These are phyloP conservation scores for Boletus insuetus DNA, from an alignment of 768 basidiomycete species.

Conservation along the genomic window DNA sequence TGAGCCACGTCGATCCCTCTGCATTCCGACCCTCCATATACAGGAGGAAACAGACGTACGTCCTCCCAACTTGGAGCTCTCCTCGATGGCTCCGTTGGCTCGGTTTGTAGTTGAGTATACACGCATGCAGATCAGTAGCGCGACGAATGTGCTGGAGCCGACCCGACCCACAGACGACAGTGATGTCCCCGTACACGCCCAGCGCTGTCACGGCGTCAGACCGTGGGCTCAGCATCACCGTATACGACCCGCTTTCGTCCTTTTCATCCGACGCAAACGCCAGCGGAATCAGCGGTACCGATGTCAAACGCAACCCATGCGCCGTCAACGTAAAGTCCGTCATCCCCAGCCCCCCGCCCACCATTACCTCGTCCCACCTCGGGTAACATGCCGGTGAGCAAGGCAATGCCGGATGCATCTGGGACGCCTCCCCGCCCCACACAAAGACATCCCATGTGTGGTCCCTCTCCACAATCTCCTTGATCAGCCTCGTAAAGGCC, in stretches of 20 bases:
- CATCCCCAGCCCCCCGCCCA: slow-evolving; percentile 9
- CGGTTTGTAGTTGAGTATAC: slow-evolving; percentile 24
- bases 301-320: slow-evolving; percentile 15
- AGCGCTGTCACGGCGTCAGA: neutral
- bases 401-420: slow-evolving; percentile 17
- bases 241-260: neutral
- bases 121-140: slow-evolving; percentile 17
- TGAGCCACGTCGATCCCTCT: slow-evolving; percentile 20
- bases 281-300: slow-evolving; percentile 24
- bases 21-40: slow-evolving; percentile 1
- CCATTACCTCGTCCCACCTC: slow-evolving; percentile 13
- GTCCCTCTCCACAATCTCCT: slow-evolving; percentile 11
- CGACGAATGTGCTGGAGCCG: slow-evolving; percentile 13
- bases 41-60: slow-evolving; percentile 24
- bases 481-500: slow-evolving; percentile 28
- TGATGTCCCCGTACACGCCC: slow-evolving; percentile 12
- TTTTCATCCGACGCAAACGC: neutral
- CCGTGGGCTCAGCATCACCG: slow-evolving; percentile 12
- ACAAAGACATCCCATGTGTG: slow-evolving; percentile 25
- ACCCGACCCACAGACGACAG: slow-evolving; percentile 14
- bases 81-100: neutral
- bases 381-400: slow-evolving; percentile 22
- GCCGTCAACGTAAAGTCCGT: slow-evolving; percentile 11
- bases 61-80: slow-evolving; percentile 12
- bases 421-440: slow-evolving; percentile 23